Base-by-base conservation (phyloP, 805 yeast species). In the Candida fluviatilis region DNA sequence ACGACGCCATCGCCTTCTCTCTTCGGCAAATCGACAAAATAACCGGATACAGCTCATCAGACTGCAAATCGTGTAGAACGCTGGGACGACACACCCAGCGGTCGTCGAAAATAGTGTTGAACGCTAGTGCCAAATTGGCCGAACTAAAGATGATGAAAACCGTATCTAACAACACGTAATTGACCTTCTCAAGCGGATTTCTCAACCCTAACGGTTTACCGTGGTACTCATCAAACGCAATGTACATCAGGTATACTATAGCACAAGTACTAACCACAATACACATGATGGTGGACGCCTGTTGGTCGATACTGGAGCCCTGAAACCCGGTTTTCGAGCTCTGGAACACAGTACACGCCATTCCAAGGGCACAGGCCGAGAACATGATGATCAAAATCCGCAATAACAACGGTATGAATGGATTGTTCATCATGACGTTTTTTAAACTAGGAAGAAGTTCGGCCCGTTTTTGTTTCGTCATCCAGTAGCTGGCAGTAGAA, bases 281-380 rank as follows among this genome's bases (percentile, higher is more conserved):
- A 3, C 97, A 93, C 95, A 93, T 88, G 32, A 90, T 80, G 0
- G 98, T 86, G 49, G 95, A 82, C 13, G 99, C 84, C 52, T 85
- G 89, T 54, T 85, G 95, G 5, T 73, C 66, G 5, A 86, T 60
- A 10, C 63, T 54, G 13, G 50, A 45, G 3, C 59, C 62, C 13
- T 62, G 59, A 45, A 64, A 65, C 16, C 55, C 42, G 13, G 55
- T 48, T 35, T 57, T 49, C 34, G 74, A 70, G 39, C 57, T 52
- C 8, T 60, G 58, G 45, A 70, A 78, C 38, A 87, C 78, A 33
- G 81, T 60, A 4, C 71, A 61, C 0, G 97, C 89, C 18, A 91
- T 56, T 0, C 80, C 93, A 46, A 91, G 68, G 0, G 96, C 87
- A 25, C 80, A 62, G 0, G 76, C 61, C 10, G 87, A 78, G 31